Percentiles rank a stretch among this genome's conserved stretches.
Conservation (phyloP, 2,329 filamentous ascomycete species). For the Beauveria scarabaeidicola region DNA sequence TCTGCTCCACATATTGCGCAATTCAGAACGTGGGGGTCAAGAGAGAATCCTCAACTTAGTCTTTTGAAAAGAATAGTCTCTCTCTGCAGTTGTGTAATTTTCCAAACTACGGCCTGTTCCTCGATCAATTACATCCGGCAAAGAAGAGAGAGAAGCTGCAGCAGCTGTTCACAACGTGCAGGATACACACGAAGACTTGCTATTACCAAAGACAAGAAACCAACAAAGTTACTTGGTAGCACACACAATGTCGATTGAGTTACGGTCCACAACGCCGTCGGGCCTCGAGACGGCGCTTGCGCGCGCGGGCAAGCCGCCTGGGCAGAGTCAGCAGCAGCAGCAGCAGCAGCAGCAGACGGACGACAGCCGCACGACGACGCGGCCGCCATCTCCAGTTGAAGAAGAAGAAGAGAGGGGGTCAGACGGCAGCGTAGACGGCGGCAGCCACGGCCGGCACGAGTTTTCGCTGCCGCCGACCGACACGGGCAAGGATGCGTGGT, state of each 20-base stretch:
- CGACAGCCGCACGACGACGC: not conserved
- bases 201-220: no score
- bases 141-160: no score
- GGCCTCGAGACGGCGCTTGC: not conserved
- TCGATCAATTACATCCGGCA: no score
- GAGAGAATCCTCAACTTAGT: no score
- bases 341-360: not conserved
- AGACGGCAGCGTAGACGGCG: not conserved
- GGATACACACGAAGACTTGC: no score
- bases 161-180: no score
- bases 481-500: constrained; percentile 26
- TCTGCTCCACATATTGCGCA: not conserved
- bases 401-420: not conserved
- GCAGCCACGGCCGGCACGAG: constrained; percentile 7
- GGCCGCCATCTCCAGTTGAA: not conserved
- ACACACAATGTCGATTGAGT: constrained; percentile 3
- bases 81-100: no score
- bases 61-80: no score
- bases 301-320: not conserved
- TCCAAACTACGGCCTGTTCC: no score
- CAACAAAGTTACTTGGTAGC: no score
- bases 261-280: not conserved
- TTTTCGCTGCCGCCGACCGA: constrained; percentile 23
- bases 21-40: not conserved
- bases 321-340: not conserved